Percentiles rank a stretch among this genome's conserved stretches.
phyloP scores from a whole-genome alignment of 2,329 filamentous ascomycete species.

The Ophidiomyces ophidiicola region DNA sequence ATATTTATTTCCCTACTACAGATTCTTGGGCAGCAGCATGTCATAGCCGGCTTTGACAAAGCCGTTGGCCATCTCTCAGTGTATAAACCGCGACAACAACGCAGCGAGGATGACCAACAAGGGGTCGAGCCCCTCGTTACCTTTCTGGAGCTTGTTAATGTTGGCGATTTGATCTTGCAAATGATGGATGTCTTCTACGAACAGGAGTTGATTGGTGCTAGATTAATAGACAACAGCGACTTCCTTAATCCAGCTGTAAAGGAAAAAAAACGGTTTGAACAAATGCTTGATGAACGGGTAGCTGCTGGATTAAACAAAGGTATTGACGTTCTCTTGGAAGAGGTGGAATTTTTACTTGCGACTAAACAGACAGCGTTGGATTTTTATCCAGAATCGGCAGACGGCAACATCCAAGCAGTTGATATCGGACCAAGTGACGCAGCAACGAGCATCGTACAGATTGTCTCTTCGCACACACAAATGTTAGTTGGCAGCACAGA shows the following conservation, averaged over 20 bases:
- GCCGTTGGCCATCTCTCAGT: constrained; percentile 80
- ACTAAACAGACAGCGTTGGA: constrained; percentile 77
- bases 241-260: constrained; percentile 84
- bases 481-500: constrained; percentile 94
- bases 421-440: constrained; percentile 59
- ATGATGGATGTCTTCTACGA: constrained; percentile 99
- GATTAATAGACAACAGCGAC: constrained; percentile 82
- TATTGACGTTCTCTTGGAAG: constrained; percentile 95
- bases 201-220: constrained; percentile 73
- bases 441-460: constrained; percentile 65
- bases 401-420: constrained; percentile 26
- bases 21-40: constrained; percentile 72
- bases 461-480: constrained; percentile 76
- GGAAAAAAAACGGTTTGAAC: constrained; percentile 96
- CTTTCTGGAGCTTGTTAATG: constrained; percentile 94
- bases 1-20: constrained; percentile 80
- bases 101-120: constrained; percentile 54
- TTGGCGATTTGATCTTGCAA: constrained; percentile 92
- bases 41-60: constrained; percentile 86
- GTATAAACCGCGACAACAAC: constrained; percentile 70
- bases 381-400: constrained; percentile 59
- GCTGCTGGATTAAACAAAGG: constrained; percentile 93
- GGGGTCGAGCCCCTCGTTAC: constrained; percentile 86
- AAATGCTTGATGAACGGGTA: constrained; percentile 94
- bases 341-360: constrained; percentile 88